Evolutionary conservation across 352 stramenopile genomes (phyloP).

Genomic region (Globisporangium okanoganense): DNA sequence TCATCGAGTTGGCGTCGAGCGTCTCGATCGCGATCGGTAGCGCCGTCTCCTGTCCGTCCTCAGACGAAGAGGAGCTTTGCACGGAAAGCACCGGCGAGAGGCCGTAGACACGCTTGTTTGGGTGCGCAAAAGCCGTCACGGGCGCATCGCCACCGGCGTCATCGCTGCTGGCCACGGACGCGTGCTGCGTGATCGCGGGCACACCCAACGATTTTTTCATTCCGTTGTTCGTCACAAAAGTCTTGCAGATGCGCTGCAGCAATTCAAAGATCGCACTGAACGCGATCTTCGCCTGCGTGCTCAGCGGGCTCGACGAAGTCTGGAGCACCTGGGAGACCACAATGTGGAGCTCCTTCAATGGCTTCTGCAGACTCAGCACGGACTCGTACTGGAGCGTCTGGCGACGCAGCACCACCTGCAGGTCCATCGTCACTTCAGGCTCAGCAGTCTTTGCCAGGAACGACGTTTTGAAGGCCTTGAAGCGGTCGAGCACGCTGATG

Average conservation of each 20-base stretch:
- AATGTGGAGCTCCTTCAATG: slow-evolving; percentile 68
- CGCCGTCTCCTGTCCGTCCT: background rate
- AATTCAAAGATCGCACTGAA: slow-evolving; percentile 28
- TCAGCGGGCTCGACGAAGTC: slow-evolving; percentile 16
- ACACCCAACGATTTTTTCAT: slow-evolving; percentile 42
- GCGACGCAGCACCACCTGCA: slow-evolving; percentile 3
- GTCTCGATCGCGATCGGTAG: slow-evolving; percentile 28
- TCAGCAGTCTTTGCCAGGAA: slow-evolving; percentile 6
- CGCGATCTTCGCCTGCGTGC: slow-evolving; percentile 7
- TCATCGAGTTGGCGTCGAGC: slow-evolving; percentile 27
- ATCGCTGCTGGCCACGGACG: slow-evolving; percentile 41
- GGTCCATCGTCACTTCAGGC: background rate
- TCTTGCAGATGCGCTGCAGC: slow-evolving; percentile 27
- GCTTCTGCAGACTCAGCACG: slow-evolving; percentile 35
- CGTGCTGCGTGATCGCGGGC: slow-evolving; percentile 48
- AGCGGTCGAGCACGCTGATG: slow-evolving; percentile 43
- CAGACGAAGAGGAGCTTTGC: background rate
- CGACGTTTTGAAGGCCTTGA: slow-evolving; percentile 38
- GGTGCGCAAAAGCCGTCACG: slow-evolving; percentile 53
- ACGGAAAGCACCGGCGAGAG: slow-evolving; percentile 48
- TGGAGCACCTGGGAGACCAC: slow-evolving; percentile 47
- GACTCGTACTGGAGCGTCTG: slow-evolving; percentile 5
- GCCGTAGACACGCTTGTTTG: slow-evolving; percentile 55
- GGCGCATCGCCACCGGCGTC: slow-evolving; percentile 31
- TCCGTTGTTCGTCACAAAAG: slow-evolving; percentile 22